Percentiles rank a stretch among this genome's conserved stretches.
phyloP scores from a whole-genome alignment of 1,139 yeast species.

The Suhomyces coccinellae region DNA sequence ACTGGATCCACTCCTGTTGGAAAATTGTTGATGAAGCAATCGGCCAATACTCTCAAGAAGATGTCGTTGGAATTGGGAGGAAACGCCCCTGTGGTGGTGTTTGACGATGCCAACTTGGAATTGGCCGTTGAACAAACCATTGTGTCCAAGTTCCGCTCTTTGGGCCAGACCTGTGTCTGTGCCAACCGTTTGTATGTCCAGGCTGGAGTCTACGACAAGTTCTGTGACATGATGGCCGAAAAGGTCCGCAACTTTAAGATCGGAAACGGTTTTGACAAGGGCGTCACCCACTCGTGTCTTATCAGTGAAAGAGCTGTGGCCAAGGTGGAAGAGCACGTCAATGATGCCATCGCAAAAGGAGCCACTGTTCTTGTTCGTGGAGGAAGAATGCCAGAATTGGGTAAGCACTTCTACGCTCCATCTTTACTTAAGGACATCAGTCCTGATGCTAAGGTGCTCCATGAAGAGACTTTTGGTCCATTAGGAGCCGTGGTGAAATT shows the following conservation, averaged over 20 bases:
- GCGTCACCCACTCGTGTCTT: constrained; percentile 78
- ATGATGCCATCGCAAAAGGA: constrained; percentile 74
- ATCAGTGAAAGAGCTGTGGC: constrained; percentile 65
- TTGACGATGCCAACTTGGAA: constrained; percentile 79
- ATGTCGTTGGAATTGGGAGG: constrained; percentile 90
- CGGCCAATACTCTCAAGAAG: constrained; percentile 77
- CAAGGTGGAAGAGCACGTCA: constrained; percentile 70
- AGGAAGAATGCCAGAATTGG: constrained; percentile 60
- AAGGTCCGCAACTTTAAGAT: constrained; percentile 56
- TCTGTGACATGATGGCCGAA: constrained; percentile 49
- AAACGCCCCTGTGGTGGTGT: constrained; percentile 88
- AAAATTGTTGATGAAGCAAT: constrained; percentile 73
- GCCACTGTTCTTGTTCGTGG: constrained; percentile 71
- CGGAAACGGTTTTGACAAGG: constrained; percentile 72
- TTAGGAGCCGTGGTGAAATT: constrained; percentile 76
- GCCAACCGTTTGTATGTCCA: constrained; percentile 76
- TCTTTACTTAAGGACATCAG: constrained; percentile 71
- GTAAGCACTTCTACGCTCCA: constrained; percentile 74
- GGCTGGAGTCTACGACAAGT: constrained; percentile 59
- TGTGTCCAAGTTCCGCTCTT: constrained; percentile 68
- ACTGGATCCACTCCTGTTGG: constrained; percentile 92
- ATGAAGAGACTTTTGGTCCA: constrained; percentile 91
- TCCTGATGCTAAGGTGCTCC: constrained; percentile 57
- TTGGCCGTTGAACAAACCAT: constrained; percentile 63
- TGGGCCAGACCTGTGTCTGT: constrained; percentile 84